Percentiles rank a stretch among this genome's conserved stretches.
phyloP scores from a whole-genome alignment of 2,329 filamentous ascomycete genomes.

The Colletotrichum sp. region DNA sequence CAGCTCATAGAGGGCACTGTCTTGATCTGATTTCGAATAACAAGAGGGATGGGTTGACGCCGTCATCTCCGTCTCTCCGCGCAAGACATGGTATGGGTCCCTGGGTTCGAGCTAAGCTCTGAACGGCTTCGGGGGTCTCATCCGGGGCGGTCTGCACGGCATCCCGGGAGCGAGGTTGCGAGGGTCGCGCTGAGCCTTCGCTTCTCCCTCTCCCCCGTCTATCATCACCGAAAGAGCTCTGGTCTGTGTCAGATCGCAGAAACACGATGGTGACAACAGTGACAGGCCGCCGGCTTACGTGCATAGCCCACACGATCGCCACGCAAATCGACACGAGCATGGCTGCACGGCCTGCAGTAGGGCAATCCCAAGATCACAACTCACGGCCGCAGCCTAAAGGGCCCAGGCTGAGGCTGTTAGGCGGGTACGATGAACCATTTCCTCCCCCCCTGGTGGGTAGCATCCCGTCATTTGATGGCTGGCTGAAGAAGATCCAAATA shows the following conservation, averaged over 20 bases:
- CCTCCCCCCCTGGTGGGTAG: background rate
- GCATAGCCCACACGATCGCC: background rate
- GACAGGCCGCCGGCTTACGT: background rate
- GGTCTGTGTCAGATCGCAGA: background rate
- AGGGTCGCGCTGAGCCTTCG: background rate
- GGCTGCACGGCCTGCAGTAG: background rate
- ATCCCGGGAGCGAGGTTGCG: background rate
- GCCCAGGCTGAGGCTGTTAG: background rate
- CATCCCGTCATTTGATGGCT: background rate
- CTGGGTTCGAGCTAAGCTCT: background rate
- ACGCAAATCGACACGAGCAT: background rate
- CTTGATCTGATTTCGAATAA: background rate
- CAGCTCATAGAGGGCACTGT: background rate
- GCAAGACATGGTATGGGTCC: background rate
- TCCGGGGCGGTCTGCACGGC: background rate
- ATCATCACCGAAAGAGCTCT: background rate
- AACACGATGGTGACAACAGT: background rate
- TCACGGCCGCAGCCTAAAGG: background rate
- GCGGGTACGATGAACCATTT: background rate
- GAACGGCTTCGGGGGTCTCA: constrained; percentile 1
- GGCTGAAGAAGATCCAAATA: background rate
- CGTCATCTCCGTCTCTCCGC: constrained; percentile 1
- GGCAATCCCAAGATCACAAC: background rate
- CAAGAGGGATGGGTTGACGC: background rate
- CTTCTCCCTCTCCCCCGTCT: background rate